Base-by-base conservation (phyloP, 1,284 basidiomycete species). In the Tetrapyrgos nigripes region DNA sequence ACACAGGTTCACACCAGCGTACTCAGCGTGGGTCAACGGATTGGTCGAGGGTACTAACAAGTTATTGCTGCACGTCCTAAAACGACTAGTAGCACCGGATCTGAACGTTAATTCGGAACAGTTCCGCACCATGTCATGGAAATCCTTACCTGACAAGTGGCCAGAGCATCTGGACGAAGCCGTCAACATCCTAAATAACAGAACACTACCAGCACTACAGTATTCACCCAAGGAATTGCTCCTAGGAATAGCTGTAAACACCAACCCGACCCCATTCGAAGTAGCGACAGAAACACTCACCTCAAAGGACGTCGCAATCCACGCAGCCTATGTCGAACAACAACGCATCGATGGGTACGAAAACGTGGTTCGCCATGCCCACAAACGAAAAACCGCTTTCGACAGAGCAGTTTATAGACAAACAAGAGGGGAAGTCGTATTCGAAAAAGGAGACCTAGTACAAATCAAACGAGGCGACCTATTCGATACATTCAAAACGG, bases 1-100 rank as follows among this genome's bases (percentile, higher is more conserved):
- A 3, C 57, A 63, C 9, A 62, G 73, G 1, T 55, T 72, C 0
- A 59, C 69, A 0, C 59, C 76, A 0, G 70, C 74, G 6, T 80
- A 80, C 54, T 70, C 78, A 10, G 74, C 77, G 1, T 79, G 75
- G 72, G 58, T 77, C 14, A 78, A 77, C 26, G 72, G 77, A 0
- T 66, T 79, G 0, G 63, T 77, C 0, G 72, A 79, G 52, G 70
- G 70, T 3, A 58, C 66, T 0, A 79, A 79, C 49, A 61, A 64
- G 4, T 52, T 71, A 1, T 55, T 81, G 1, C 56, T 78, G 0
- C 61, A 68, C 8, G 35, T 64, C 0, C 60, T 79, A 1, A 63
- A 68, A 17, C 45, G 67, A 0, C 53, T 77, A 0, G 76, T 74
- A 35, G 71, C 70, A 4, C 75, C 70, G 0, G 63, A 64, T 9